Percentiles rank a stretch among this genome's conserved stretches.
Evolutionary conservation across 208 protist species (phyloP).

Genomic region (Wallacemonas sp.): DNA sequence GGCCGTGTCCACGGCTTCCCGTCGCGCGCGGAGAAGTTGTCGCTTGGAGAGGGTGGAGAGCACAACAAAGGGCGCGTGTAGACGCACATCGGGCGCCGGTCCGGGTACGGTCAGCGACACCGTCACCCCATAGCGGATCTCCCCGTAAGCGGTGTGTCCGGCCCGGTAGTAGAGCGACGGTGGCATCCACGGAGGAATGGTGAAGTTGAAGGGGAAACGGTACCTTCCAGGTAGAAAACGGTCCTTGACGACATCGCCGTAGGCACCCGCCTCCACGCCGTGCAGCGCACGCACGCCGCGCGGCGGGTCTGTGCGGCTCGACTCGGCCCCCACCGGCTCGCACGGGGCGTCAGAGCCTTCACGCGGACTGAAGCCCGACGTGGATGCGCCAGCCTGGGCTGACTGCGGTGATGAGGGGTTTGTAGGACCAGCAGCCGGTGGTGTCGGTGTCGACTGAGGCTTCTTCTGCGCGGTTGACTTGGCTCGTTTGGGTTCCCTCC

Average conservation of each 20-base stretch:
- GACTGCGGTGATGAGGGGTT: neutral
- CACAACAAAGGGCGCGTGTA: constrained; percentile 34
- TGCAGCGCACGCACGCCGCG: neutral
- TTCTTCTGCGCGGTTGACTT: neutral
- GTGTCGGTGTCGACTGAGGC: neutral
- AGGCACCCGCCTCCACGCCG: constrained; percentile 17
- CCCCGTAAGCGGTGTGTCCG: constrained; percentile 22
- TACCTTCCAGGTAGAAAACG: constrained; percentile 46
- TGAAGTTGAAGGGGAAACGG: constrained; percentile 55
- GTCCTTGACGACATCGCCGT: constrained; percentile 13
- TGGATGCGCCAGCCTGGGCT: neutral
- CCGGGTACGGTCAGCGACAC: constrained; percentile 32
- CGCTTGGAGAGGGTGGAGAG: constrained; percentile 49
- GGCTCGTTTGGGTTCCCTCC: constrained; percentile 14
- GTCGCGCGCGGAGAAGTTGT: constrained; percentile 46
- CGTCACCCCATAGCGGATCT: constrained; percentile 37
- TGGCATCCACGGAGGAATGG: constrained; percentile 58
- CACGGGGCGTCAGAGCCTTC: neutral
- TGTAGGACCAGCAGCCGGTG: neutral
- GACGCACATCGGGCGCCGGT: constrained; percentile 12
- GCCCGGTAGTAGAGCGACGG: constrained; percentile 63
- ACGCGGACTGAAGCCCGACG: neutral
- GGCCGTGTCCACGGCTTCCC: constrained; percentile 28
- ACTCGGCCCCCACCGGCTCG: neutral
- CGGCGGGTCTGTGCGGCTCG: neutral